Conservation (phyloP, 345 rosid species). For the Rhodamnia argentea region DNA sequence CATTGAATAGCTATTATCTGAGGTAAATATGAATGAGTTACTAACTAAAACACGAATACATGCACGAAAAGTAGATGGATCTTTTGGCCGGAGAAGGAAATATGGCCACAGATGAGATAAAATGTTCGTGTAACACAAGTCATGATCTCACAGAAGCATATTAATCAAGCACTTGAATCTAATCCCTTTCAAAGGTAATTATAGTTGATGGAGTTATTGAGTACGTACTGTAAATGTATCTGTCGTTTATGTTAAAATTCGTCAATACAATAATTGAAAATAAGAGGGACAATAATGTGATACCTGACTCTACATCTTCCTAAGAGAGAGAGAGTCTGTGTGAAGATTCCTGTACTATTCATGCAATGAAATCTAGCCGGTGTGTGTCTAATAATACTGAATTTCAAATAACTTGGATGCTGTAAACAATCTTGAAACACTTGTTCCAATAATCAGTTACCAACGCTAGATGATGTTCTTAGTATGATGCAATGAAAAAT, state of each 20-base stretch:
- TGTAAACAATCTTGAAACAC: not conserved
- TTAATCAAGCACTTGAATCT: not conserved
- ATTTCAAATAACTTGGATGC: not conserved
- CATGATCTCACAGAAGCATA: not conserved
- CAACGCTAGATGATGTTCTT: not conserved
- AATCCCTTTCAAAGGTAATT: not conserved
- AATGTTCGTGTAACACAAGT: not conserved
- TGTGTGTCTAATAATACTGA: not conserved
- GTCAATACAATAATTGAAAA: not conserved
- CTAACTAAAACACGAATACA: not conserved
- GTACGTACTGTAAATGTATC: not conserved
- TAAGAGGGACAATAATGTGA: not conserved
- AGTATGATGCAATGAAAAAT: not conserved
- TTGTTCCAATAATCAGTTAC: not conserved
- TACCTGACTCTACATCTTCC: not conserved
- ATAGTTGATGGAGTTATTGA: not conserved
- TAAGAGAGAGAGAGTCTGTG: not conserved
- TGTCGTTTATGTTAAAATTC: not conserved
- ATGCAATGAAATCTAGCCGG: not conserved
- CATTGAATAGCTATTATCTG: not conserved
- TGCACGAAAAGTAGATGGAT: not conserved
- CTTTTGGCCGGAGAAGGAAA: not conserved
- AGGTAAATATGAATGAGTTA: not conserved
- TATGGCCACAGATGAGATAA: not conserved
- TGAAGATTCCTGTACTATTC: not conserved